Base-by-base conservation (phyloP, 148 eudicot species). In the Cornus controversa region DNA sequence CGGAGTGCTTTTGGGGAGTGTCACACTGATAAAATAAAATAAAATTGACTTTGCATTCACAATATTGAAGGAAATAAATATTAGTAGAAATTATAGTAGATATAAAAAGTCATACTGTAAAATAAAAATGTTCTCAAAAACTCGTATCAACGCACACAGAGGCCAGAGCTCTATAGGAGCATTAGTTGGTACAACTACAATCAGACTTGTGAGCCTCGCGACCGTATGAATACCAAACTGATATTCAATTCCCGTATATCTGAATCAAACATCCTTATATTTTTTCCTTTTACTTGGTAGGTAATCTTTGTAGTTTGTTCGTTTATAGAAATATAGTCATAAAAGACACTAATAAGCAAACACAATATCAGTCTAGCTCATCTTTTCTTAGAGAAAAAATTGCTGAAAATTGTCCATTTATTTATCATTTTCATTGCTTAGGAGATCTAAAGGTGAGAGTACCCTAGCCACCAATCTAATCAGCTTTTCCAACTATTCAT, bases 401-500 rank as follows among this genome's bases (percentile, higher is more conserved):
- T 8, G 11, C 13, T 45, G 9, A 45, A 42, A 42, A 45, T 45
- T 8, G 4, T 45, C 50, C 50, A 45, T 45, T 45, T 45, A 45
- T 45, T 45, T 11, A 45, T 45, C 50, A 8, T 20, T 50, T 50
- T 50, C 57, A 1, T 50, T 50, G 3, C 16, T 11, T 50, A 50
- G 18, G 4, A 50, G 20, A 5, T 1, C 57, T 50, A 13, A 15
- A 50, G 57, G 16, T 50, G 57, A 50, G 1, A 45, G 31, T 11
- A 16, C 15, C 5, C 11, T 50, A 69, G 53, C 72, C 53, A 69
- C 72, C 72, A 69, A 69, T 27, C 72, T 26, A 8, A 8, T 40
- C 57, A 36, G 53, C 53, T 69, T 37, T 54, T 69, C 53, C 37
- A 69, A 36, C 47, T 9, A 69, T 69, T 69, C 53, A 7, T 69